Percentiles rank a stretch among this genome's conserved stretches.
Conservation (phyloP, 257 asterid species). For the Capsicum baccatum region DNA sequence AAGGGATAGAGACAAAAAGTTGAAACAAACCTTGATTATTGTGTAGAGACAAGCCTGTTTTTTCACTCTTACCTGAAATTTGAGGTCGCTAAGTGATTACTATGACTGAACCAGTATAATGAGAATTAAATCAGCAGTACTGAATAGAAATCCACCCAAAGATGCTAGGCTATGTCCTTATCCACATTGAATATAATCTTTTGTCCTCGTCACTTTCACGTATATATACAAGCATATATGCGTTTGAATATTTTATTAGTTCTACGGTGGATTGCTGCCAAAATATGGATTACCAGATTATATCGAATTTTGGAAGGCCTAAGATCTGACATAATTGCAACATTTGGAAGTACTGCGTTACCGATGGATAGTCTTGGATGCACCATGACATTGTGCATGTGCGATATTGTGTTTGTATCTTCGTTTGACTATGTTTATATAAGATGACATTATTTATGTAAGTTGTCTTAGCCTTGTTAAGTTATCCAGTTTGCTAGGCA, state of each 20-base stretch:
- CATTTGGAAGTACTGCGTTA: not conserved
- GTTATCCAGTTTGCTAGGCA: not conserved
- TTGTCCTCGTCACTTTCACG: slow-evolving; percentile 70
- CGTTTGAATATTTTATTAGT: slow-evolving; percentile 71
- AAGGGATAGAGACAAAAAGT: no score
- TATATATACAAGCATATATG: slow-evolving; percentile 76
- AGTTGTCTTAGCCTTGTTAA: not conserved
- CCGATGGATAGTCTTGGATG: not conserved
- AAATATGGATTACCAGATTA: not conserved
- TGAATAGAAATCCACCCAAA: slow-evolving; percentile 36
- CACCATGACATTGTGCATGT: not conserved
- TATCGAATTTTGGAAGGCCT: not conserved
- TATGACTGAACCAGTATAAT: no score
- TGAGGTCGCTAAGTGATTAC: no score
- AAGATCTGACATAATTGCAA: not conserved
- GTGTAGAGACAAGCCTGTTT: no score
- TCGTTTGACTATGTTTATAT: not conserved
- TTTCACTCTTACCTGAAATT: no score
- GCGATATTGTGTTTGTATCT: no score
- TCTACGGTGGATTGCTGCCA: slow-evolving; percentile 57
- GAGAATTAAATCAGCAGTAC: no score
- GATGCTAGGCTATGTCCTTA: slow-evolving; percentile 72
- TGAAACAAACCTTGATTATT: no score
- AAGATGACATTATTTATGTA: not conserved
- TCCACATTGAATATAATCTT: slow-evolving; percentile 70